Evolutionary conservation across 768 basidiomycete species (phyloP).

Genomic region (Russula sp.): DNA sequence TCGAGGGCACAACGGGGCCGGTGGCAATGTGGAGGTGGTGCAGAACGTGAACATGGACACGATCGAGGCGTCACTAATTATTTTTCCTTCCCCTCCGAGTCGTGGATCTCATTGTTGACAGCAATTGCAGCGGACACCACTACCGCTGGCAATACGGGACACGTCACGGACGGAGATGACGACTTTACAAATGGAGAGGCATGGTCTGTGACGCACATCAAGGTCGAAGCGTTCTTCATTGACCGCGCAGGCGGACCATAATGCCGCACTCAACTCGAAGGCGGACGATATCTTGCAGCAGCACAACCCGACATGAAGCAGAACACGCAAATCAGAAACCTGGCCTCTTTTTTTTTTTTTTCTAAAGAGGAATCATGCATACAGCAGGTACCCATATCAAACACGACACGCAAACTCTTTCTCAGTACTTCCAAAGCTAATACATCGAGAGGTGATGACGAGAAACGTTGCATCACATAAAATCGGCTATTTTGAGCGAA

Average conservation of each 20-base stretch:
- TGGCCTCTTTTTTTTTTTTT: too few species aligned
- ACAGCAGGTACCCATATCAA: too few species aligned
- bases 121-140: not conserved
- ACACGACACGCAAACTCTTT: too few species aligned
- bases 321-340: too few species aligned
- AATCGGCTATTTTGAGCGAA: not conserved
- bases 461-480: not conserved
- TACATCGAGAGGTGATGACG: not conserved
- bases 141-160: not conserved
- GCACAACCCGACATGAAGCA: conserved; percentile 8
- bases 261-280: not conserved
- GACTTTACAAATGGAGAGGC: conserved; percentile 1
- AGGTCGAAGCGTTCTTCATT: not conserved
- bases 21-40: not conserved
- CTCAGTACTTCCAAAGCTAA: not conserved
- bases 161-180: not conserved
- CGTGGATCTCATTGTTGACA: not conserved
- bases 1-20: not conserved
- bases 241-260: not conserved
- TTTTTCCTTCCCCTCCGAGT: conserved; percentile 8
- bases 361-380: too few species aligned
- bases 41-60: conserved; percentile 1
- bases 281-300: conserved; percentile 16
- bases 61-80: conserved; percentile 14
- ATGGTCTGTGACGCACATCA: not conserved